Evolutionary conservation across 352 stramenopile species (phyloP), one percentile per base, ranked within the genome.

Genomic region (Pilasporangium apinafurcum): DNA sequence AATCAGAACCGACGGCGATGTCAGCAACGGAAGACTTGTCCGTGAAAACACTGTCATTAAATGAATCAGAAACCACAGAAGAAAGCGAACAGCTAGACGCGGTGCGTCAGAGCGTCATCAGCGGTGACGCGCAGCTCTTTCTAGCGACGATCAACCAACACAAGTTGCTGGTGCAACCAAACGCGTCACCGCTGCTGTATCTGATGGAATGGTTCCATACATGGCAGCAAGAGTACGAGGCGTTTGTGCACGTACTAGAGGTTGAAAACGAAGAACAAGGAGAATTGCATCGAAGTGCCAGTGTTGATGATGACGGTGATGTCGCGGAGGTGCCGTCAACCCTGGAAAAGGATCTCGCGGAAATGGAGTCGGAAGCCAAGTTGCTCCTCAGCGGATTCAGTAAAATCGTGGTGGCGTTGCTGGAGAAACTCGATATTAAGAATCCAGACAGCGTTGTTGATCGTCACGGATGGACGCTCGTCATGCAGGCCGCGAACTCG

Each of bases 191-290:
- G 38, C 60, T 91, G 16, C 56, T 83, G 37, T 83, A 66, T 46
- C 62, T 92, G 45, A 90, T 92, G 81, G 63, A 92, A 37, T 92
- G 75, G 73, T 76, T 92, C 53, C 75, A 92, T 62, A 75, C 66
- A 42, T 92, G 81, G 81, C 81, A 92, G 53, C 81, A 87, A 44
- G 75, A 92, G 60, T 92, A 89, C 63, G 78, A 92, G 44, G 69
- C 75, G 26, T 86, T 87, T 37, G 69, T 81, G 44, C 71, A 85
- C 39, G 70, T 89, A 21, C 39, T 86, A 8, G 77, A 83, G 25
- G 58, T 68, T 2, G 71, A 92, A 37, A 57, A 82, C 14, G n/a
- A n/a, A n/a, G n/a, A n/a, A n/a, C n/a, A n/a, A n/a, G n/a, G n/a
- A n/a, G n/a, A n/a, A n/a, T n/a, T n/a, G n/a, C n/a, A n/a, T n/a